These are phyloP conservation scores for Basipetospora sp. DNA, from an alignment of 2,329 filamentous ascomycete species.

Conservation along the genomic window DNA sequence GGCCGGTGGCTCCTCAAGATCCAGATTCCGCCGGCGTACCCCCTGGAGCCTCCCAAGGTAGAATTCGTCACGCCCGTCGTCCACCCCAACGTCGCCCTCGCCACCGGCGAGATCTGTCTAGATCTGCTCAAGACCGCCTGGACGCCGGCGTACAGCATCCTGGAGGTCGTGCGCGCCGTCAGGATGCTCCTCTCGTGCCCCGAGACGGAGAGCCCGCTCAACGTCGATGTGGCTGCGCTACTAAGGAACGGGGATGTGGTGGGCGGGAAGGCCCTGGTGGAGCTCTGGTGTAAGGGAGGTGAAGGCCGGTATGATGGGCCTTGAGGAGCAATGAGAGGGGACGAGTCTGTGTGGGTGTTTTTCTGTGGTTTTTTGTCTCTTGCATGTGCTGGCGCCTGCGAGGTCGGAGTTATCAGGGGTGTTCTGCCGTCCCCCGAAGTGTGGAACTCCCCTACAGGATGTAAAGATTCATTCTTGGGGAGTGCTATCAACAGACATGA, in stretches of 20 bases:
- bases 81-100: slow-evolving; percentile 60
- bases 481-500: no score
- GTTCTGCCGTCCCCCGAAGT: no score
- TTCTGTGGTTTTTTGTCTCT: not conserved
- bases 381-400: not conserved
- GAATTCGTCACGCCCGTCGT: slow-evolving; percentile 71
- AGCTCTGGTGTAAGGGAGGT: slow-evolving; percentile 45
- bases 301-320: slow-evolving; percentile 9
- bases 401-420: no score
- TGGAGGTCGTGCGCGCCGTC: slow-evolving; percentile 57
- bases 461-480: no score
- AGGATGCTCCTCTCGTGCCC: slow-evolving; percentile 53
- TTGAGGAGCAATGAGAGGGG: not conserved
- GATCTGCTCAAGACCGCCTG: slow-evolving; percentile 69
- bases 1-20: slow-evolving; percentile 78
- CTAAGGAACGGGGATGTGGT: slow-evolving; percentile 52
- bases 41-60: slow-evolving; percentile 61
- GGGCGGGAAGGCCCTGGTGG: slow-evolving; percentile 54
- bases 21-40: slow-evolving; percentile 62
- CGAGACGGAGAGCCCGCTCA: slow-evolving; percentile 61
- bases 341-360: not conserved
- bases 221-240: slow-evolving; percentile 63
- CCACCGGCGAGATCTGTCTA: slow-evolving; percentile 82
- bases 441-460: no score
- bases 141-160: slow-evolving; percentile 74